Evolutionary conservation across 2,329 filamentous ascomycete genomes (phyloP).

Genomic region (Fusarium dlaminii): DNA sequence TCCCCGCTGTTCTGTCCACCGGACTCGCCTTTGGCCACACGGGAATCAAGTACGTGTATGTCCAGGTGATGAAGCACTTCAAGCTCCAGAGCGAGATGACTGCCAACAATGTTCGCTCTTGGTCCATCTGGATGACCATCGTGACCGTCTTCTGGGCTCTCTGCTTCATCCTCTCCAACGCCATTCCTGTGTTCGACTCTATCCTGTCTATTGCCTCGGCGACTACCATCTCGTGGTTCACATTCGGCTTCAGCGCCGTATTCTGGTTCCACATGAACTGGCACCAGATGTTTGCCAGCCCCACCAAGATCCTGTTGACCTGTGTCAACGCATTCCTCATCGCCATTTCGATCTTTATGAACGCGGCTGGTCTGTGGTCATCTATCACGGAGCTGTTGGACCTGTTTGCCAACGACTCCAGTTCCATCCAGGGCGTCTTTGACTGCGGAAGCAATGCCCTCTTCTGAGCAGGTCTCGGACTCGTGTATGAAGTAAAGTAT

Average conservation of each 20-base stretch:
- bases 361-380: conserved; percentile 49
- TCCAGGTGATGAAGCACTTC: conserved; percentile 46
- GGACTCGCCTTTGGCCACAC: conserved; percentile 48
- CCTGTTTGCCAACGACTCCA: conserved; percentile 42
- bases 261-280: conserved; percentile 52
- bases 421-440: conserved; percentile 45
- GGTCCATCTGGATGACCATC: conserved; percentile 48
- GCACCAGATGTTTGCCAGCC: conserved; percentile 42
- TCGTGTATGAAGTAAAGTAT: conserved; percentile 9
- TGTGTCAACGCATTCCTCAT: conserved; percentile 46
- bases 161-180: conserved; percentile 49
- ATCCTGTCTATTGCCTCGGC: conserved; percentile 50
- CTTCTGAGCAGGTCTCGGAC: conserved; percentile 39
- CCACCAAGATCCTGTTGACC: conserved; percentile 44
- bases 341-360: conserved; percentile 48
- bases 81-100: conserved; percentile 48
- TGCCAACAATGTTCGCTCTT: conserved; percentile 46
- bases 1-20: conserved; percentile 45
- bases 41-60: conserved; percentile 49
- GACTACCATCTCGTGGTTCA: conserved; percentile 51
- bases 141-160: conserved; percentile 49
- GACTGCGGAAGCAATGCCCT: conserved; percentile 49
- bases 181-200: conserved; percentile 51
- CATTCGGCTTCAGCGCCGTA: conserved; percentile 49
- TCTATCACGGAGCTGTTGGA: conserved; percentile 46